Evolutionary conservation across 2,329 filamentous ascomycete genomes (phyloP), one percentile per base, ranked within the genome.

Genomic region (Aspergillus sp.): DNA sequence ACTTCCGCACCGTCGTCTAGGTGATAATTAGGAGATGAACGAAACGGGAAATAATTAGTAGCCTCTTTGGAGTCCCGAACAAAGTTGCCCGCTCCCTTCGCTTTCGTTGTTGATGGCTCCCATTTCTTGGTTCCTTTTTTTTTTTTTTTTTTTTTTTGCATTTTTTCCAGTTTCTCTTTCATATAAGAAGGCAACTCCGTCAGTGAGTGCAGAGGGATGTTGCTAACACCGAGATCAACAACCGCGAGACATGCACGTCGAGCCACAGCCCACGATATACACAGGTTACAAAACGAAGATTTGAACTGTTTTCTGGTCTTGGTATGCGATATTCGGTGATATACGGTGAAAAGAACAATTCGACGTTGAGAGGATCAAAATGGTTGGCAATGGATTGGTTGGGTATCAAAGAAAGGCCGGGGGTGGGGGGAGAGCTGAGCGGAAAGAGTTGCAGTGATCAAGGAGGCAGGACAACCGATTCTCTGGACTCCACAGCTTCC

Each of bases 391-490:
- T 54, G 61, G 57, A 64, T 60, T 57, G 56, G 65, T 60, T 63
- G 68, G 68, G 68, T 70, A 70, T 70, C 68, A 70, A 70, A 65
- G 59, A 61, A 68, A 65, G 49, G 59, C 54, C 59, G 60, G 61
- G 58, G 60, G 59, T 60, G 60, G 63, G 61, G 57, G 52, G 58
- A 58, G 55, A 40, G 55, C 26, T 30, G 26, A 30, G 6, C 6
- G 55, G 53, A 41, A 59, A 50, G 56, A 42, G 59, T 30, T 50
- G 57, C 57, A 57, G 56, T 57, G 53, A 55, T 51, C 54, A 56
- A 66, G 56, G 55, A 58, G 62, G 56, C 60, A 47, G 60, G 57
- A 62, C 54, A 60, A 59, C 61, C 61, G 62, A 53, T 53, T 61
- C 56, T 58, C 57, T 24, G 50, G 53, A 54, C 56, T 56, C 62